These are phyloP conservation scores for Saprolegnia parasitica DNA, from an alignment of 352 stramenopile species.

Conservation along the genomic window DNA sequence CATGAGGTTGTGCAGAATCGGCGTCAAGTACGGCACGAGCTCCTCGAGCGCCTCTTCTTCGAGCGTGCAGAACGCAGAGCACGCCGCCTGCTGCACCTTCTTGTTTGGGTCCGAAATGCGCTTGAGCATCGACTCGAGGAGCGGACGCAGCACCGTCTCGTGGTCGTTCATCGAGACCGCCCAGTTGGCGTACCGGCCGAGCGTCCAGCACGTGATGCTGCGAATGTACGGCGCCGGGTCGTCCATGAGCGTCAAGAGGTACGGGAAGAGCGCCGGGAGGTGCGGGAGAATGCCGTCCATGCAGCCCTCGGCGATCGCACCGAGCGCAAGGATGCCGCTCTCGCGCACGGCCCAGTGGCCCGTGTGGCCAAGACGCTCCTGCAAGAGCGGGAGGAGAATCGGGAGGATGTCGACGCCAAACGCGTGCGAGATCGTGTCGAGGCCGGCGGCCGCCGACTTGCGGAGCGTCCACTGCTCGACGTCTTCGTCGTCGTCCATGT, in stretches of 20 bases:
- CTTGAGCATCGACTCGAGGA: constrained; percentile 85
- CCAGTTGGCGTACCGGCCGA: constrained; percentile 90
- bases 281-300: constrained; percentile 90
- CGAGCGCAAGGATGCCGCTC: constrained; percentile 93
- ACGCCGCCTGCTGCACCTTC: constrained; percentile 93
- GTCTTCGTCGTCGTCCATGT: constrained; percentile 89
- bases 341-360: constrained; percentile 94
- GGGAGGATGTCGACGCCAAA: constrained; percentile 93
- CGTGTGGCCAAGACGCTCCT: constrained; percentile 85
- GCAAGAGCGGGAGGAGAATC: constrained; percentile 86
- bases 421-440: constrained; percentile 92
- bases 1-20: constrained; percentile 90
- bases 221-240: constrained; percentile 85
- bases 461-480: constrained; percentile 94
- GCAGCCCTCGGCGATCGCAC: constrained; percentile 92
- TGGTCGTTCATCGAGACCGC: constrained; percentile 88
- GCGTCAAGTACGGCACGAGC: constrained; percentile 89
- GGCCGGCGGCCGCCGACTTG: constrained; percentile 90
- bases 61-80: constrained; percentile 92
- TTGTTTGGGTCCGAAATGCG: constrained; percentile 89
- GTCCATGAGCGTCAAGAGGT: constrained; percentile 90
- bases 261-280: constrained; percentile 91
- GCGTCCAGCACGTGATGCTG: constrained; percentile 93
- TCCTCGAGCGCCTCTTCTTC: constrained; percentile 92
- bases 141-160: constrained; percentile 59